Base-by-base conservation (phyloP, 768 basidiomycete genomes). In the Hygrophorus pudorinus region DNA sequence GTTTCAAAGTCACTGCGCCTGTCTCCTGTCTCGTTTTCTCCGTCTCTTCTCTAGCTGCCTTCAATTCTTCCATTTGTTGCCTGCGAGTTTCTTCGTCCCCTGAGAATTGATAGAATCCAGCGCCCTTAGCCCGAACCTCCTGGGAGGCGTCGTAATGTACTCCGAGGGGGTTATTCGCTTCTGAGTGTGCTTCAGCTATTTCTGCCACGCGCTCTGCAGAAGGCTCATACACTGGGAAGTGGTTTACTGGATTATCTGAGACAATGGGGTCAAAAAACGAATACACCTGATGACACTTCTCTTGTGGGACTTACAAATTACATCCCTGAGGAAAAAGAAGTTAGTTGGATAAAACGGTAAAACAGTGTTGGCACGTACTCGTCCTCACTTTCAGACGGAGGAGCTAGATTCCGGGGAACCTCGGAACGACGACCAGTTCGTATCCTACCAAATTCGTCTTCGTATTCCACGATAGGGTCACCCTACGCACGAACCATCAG, bases 81-180 rank as follows among this genome's bases (percentile, higher is more conserved):
- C 65, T 66, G 34, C 96, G 71, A 21, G 75, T 77, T 51, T 86
- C 85, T 55, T 91, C 88, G 53, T 96, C 90, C 2, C 59, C 73
- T 10, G 89, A 88, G 62, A 98, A 93, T 58, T 88, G 85, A 60
- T 94, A 96, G 63, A 85, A 89, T 1, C 78, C 92, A 1, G 94
- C 93, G 35, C 87, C 96, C 59, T 82, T 84, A 10, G 85, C 78
- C 12, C 96, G 85, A 14, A 85, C 80, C 63, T 99, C 94, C 41
- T 63, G 66, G 0, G 76, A 71, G 0, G 88, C 76, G 57, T 97
- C 87, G 58, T 89, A 99, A 60, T 96, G 90, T 2, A 71, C 61
- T 9, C 74, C 69, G 5, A 87, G 70, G 0, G 85, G 85, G 37
- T 81, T 84, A 50, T 81, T 74, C 29, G 75, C 70, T 50, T 92